Conservation (phyloP, 2,329 filamentous ascomycete genomes). For the Colletotrichum sp. region DNA sequence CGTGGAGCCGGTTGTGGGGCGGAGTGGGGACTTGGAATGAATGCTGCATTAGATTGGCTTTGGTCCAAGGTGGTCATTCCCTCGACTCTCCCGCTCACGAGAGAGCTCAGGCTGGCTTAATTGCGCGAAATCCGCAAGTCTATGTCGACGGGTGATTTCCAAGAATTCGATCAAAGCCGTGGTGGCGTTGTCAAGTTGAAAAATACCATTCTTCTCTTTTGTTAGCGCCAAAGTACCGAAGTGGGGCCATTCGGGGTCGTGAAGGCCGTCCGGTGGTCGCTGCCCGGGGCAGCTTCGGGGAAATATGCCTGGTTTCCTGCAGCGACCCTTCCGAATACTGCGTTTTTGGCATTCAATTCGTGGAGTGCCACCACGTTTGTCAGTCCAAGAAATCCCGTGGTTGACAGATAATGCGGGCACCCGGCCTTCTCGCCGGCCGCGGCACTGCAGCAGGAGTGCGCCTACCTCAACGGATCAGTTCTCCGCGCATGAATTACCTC, state of each 20-base stretch:
- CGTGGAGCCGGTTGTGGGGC: not conserved
- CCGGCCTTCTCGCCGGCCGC: not conserved
- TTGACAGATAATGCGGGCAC: not conserved
- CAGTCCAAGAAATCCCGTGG: not conserved
- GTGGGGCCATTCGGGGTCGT: not conserved
- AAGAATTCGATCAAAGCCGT: not conserved
- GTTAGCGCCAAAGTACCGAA: not conserved
- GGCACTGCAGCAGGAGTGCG: not conserved
- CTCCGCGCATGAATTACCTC: not conserved
- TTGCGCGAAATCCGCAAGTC: accelerated
- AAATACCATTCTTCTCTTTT: not conserved
- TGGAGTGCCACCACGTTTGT: not conserved
- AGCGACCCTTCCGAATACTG: not conserved
- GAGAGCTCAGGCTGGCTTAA: accelerated
- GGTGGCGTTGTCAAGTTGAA: not conserved
- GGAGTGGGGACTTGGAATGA: not conserved
- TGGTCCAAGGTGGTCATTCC: not conserved
- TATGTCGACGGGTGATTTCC: accelerated
- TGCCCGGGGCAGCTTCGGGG: not conserved
- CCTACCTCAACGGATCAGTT: not conserved
- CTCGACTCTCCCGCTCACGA: not conserved
- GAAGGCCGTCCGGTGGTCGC: not conserved
- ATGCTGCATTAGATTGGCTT: accelerated
- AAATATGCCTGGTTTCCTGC: not conserved
- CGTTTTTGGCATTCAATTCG: not conserved